Evolutionary conservation across 345 rosid genomes (phyloP), one percentile per base, ranked within the genome.

Genomic region (Corchorus capsularis): DNA sequence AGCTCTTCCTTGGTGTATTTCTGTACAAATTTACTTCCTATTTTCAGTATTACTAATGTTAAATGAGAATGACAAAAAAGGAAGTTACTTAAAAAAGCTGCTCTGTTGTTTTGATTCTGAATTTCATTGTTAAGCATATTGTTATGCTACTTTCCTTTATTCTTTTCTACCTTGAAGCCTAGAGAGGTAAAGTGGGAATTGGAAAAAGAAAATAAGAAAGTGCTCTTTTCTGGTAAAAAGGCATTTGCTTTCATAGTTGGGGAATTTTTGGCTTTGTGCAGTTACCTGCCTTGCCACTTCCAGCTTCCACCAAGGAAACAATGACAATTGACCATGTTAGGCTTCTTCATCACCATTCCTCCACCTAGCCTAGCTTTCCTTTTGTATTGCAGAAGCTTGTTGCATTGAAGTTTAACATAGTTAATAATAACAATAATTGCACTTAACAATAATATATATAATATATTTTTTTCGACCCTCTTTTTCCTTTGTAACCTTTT

Each of bases 321-420:
- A 39, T 20, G 8, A 16, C 14, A 15, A 0, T 6, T 14, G 27
- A 45, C 20, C 71, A 19, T 66, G 53, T 45, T 41, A n/a, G 69
- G 34, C 43, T 39, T 39, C 37, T 67, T 67, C 12, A 46, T 66
- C 71, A 66, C 52, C n/a, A 67, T 45, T 46, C 37, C 71, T 67
- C 71, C 54, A 66, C 70, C 10, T 39, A 39, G 43, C 55, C 27
- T 27, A 67, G 10, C 54, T 66, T 34, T 45, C 70, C 53, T 66
- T 8, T 13, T 20, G 71, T 67, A 13, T 12, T 66, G 16, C 71
- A 20, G 17, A 46, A 66, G 54, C n/a, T 46, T 46, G 37, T 66
- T 66, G 54, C 71, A 22, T 22, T 20, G 4, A 60, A 39, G 6
- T 39, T 39, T 39, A 39, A 45, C 54, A 46, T 39, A 27, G n/a